Percentiles rank a stretch among this genome's conserved stretches.
These are phyloP conservation scores for Uronychia binucleata DNA, from an alignment of 73 alveolate genomes.

Conservation along the genomic window DNA sequence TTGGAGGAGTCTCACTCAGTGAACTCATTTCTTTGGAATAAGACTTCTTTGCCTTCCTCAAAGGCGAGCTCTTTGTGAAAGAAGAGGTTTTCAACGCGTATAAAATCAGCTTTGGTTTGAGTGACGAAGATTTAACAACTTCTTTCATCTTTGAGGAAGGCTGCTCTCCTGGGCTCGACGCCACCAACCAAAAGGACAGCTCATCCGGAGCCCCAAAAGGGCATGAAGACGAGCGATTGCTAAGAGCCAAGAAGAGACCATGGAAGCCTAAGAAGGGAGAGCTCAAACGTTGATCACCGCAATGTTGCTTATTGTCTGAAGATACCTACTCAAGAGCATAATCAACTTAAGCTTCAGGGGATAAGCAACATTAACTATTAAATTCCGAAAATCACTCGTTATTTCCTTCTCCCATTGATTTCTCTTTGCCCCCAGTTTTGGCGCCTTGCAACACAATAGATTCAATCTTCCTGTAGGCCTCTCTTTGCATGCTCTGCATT, in stretches of 20 bases:
- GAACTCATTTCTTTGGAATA: not conserved
- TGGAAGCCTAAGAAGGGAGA: not conserved
- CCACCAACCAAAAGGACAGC: too few species aligned
- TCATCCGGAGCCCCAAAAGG: too few species aligned
- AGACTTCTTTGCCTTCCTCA: constrained; percentile 1
- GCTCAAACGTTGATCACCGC: not conserved
- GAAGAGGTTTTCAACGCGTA: not conserved
- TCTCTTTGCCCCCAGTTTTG: not conserved
- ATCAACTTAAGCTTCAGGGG: too few species aligned
- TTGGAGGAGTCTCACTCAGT: not conserved
- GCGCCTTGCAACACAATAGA: not conserved
- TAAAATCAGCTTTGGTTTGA: not conserved
- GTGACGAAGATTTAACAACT: not conserved
- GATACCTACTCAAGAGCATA: too few species aligned
- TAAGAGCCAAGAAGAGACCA: not conserved
- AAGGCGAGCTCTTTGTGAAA: not conserved
- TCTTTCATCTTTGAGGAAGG: too few species aligned
- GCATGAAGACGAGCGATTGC: too few species aligned
- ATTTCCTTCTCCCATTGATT: not conserved
- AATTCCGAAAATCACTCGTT: not conserved
- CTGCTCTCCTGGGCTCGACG: too few species aligned
- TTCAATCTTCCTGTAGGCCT: not conserved
- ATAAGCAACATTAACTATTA: too few species aligned
- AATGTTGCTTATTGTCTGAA: too few species aligned
- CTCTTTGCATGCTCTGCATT: not conserved